Conservation (phyloP, 1,139 yeast genomes). For the Saccharomyces hybrid region DNA sequence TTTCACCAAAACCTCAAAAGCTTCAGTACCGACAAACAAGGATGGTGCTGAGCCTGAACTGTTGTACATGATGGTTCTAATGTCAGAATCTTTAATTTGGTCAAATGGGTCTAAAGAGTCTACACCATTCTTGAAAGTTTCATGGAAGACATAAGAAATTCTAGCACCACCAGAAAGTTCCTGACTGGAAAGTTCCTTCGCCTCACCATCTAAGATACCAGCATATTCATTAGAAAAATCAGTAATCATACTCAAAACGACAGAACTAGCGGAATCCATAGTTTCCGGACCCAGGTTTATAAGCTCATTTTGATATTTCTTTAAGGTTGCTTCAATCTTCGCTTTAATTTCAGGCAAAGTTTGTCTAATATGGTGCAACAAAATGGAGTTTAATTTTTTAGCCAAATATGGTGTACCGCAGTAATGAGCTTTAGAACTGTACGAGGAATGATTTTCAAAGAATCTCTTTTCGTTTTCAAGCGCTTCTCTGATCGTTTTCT, state of each 20-base stretch:
- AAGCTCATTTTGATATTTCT: conserved; percentile 78
- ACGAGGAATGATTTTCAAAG: conserved; percentile 71
- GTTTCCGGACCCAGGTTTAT: conserved; percentile 71
- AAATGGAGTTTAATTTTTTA: conserved; percentile 80
- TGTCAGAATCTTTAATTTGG: conserved; percentile 93
- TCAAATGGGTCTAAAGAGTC: conserved; percentile 94
- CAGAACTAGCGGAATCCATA: conserved; percentile 81
- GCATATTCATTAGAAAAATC: conserved; percentile 88
- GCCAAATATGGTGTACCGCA: conserved; percentile 98
- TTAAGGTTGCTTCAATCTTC: conserved; percentile 76
- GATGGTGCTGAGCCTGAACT: conserved; percentile 98
- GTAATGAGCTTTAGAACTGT: conserved; percentile 76
- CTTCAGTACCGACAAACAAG: conserved; percentile 93
- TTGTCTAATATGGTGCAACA: conserved; percentile 86
- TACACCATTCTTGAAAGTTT: conserved; percentile 88
- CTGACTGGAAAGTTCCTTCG: conserved; percentile 75
- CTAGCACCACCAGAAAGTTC: conserved; percentile 98
- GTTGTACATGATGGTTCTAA: conserved; percentile 95
- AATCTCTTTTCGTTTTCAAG: conserved; percentile 69
- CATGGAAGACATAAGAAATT: conserved; percentile 95
- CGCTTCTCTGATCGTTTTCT: conserved; percentile 86
- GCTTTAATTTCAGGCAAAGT: conserved; percentile 94
- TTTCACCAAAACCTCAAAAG: conserved; percentile 91
- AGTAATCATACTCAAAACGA: conserved; percentile 85
- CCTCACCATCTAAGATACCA: conserved; percentile 89